A percentile compares a stretch with the other conserved stretches of the same genome.
Conservation (phyloP, 345 rosid species). For the Ricinus communis region DNA sequence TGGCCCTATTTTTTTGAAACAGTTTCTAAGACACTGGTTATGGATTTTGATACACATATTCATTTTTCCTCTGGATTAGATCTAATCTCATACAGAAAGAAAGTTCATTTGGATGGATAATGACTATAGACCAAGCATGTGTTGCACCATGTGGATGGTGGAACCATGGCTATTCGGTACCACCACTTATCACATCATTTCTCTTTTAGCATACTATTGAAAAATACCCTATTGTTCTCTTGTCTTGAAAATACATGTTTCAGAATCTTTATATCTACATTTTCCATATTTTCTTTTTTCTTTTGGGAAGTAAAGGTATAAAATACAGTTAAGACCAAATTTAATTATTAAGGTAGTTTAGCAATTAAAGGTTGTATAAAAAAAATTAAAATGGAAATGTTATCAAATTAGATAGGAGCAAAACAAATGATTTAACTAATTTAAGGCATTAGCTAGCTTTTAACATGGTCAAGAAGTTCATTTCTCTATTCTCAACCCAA, state of each 20-base stretch:
- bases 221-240: background rate
- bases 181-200: slow-evolving; percentile 9
- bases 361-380: too few relatives aligned
- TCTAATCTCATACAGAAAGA: background rate
- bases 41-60: slow-evolving; percentile 3
- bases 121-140: slow-evolving; percentile 33
- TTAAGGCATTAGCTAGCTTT: too few relatives aligned
- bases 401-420: too few relatives aligned
- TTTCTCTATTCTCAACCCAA: too few relatives aligned
- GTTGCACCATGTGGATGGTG: slow-evolving; percentile 34
- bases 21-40: background rate
- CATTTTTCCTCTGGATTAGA: background rate
- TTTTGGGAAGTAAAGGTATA: too few relatives aligned
- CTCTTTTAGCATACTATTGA: background rate
- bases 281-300: background rate
- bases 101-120: slow-evolving; percentile 4
- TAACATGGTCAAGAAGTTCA: too few relatives aligned
- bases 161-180: slow-evolving; percentile 15
- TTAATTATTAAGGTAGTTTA: too few relatives aligned
- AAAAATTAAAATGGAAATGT: too few relatives aligned
- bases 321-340: too few relatives aligned
- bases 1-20: background rate
- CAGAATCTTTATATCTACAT: background rate
- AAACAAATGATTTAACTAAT: too few relatives aligned
- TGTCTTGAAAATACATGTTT: background rate